Percentiles rank a stretch among this genome's conserved stretches.
Conservation (phyloP, 345 rosid genomes). For the Passiflora organensis region DNA sequence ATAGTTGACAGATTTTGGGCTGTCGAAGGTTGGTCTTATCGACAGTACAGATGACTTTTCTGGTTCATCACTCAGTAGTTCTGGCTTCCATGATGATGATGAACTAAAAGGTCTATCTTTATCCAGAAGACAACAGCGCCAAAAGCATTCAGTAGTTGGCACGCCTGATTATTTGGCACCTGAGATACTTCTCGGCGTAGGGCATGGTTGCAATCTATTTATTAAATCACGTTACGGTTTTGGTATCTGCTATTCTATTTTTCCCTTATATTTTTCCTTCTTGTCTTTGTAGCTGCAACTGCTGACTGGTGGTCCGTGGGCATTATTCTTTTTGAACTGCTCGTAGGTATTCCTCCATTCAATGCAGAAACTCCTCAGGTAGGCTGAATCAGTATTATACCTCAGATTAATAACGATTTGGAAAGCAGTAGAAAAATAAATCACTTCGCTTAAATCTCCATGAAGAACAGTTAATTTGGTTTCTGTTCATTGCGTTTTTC, state of each 20-base stretch:
- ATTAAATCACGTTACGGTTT: constrained; percentile 1
- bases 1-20: constrained; percentile 99
- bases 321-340: constrained; percentile 80
- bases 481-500: not conserved
- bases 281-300: constrained; percentile 58
- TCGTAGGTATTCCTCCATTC: constrained; percentile 92
- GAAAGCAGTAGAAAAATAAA: too few species aligned
- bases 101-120: constrained; percentile 40
- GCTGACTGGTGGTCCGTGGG: constrained; percentile 99
- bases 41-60: constrained; percentile 94
- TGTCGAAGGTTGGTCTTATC: constrained; percentile 94
- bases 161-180: constrained; percentile 99
- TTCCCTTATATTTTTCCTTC: constrained; percentile 5
- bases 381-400: constrained; percentile 8
- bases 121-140: constrained; percentile 51
- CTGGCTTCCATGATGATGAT: constrained; percentile 49
- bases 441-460: too few species aligned
- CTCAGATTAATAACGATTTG: not conserved
- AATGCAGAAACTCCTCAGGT: constrained; percentile 94
- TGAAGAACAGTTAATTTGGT: too few species aligned
- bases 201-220: constrained; percentile 58
- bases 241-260: not conserved
- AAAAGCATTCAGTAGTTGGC: constrained; percentile 75
- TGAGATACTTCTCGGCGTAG: constrained; percentile 98
- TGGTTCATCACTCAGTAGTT: constrained; percentile 53